Evolutionary conservation across 306 rosid genomes (phyloP), one percentile per base, ranked within the genome.

Genomic region (Alnus glutinosa): DNA sequence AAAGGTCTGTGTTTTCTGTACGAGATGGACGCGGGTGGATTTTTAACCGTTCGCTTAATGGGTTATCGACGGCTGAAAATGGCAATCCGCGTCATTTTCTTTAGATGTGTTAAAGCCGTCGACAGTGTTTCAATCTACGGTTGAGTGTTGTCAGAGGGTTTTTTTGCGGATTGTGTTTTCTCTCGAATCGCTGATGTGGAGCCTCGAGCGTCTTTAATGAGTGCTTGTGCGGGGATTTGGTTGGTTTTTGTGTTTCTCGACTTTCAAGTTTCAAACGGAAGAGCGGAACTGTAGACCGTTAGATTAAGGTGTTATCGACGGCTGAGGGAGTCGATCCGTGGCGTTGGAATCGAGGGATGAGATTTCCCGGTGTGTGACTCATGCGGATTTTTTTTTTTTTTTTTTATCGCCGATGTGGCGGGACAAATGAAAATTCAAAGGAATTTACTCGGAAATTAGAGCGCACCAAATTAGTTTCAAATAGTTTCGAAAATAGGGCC

Each of bases 171-270:
- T 15, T 30, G 36, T 62, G 37, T 6, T 32, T 61, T 16, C 34
- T 13, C 79, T 37, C 32, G 71, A 48, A 59, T 34, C 16, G 77
- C 9, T 57, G 71, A 78, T 28, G 50, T 70, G 61, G 76, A 11
- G 28, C 46, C 6, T 32, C 8, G n/a, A 1, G 71, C 6, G 55
- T 50, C 55, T 50, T 50, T 12, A 12, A 3, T 50, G 55, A 12
- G 55, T 18, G 4, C 15, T 1, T 55, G 61, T 55, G 9, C 4
- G 2, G 9, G n/a, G 16, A 7, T 5, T 1, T 0, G 32, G 32
- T 18, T 55, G 62, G 62, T 19, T n/a, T 55, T n/a, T 7, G 62
- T 55, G 62, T 7, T n/a, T 55, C 32, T n/a, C 1, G 32, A n/a
- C 30, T 55, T n/a, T 3, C 2, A 5, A 0, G 0, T 55, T n/a